Base-by-base conservation (phyloP, 306 rosid genomes). In the Parietaria judaica region DNA sequence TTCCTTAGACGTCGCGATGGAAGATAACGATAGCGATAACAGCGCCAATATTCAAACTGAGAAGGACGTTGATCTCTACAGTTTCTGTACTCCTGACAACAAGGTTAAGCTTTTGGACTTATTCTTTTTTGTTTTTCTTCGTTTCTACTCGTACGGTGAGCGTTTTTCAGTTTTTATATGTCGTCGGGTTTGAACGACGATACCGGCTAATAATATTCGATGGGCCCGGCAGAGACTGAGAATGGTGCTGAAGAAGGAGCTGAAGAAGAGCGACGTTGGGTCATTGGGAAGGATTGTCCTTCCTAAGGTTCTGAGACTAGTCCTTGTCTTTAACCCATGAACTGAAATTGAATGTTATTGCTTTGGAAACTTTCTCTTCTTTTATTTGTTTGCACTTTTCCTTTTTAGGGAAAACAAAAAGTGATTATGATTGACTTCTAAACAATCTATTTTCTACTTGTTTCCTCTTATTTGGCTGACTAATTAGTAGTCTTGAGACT, bases 221-320 rank as follows among this genome's bases (percentile, higher is more conserved):
- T 23, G 31, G 31, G 48, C 4, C 4, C 37, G 15, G 60, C 56
- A 84, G 89, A 64, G 34, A 48, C 65, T 85, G 34, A 70, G 63
- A 58, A 15, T 70, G 17, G 36, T 90, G 64, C 44, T 80, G 35
- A 70, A 67, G 43, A 86, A 86, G 69, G 72, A 63, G 74, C 70
- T 86, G 60, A 65, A 65, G 66, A 66, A 54, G 6, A 90, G 90
- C 61, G 97, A 84, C 6, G 81, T 84, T 68, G 62, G 79, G 35
- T 31, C 51, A 55, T 50, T 75, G 39, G 78, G 83, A 6, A 82
- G 90, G 45, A 86, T 90, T 70, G 73, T 90, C 44, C 80, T 90
- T 49, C 94, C 95, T 15, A 90, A 90, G 90, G 97, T 84, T 56
- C 23, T 14, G 58, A 50, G 39, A 44, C 44, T 45, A 11, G 16